Percentiles rank a stretch among this genome's conserved stretches.
phyloP scores from a whole-genome alignment of 495 filamentous ascomycete genomes.

The Penicillium canariense region DNA sequence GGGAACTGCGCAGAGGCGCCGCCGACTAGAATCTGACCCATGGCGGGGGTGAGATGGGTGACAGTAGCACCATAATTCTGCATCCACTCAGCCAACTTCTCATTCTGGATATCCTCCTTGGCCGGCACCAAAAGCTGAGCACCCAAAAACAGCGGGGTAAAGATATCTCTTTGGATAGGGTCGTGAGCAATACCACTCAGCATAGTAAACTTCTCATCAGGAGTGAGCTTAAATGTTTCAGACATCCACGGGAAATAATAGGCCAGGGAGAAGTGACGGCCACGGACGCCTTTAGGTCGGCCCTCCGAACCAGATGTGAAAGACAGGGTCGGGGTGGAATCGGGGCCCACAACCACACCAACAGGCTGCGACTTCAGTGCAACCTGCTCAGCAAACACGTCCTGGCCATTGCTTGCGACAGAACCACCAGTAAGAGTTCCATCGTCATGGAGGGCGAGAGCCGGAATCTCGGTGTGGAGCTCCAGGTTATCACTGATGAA shows the following conservation, averaged over 20 bases:
- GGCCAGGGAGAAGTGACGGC: conserved; percentile 82
- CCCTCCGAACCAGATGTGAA: conserved; percentile 91
- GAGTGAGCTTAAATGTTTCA: conserved; percentile 69
- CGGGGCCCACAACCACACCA: conserved; percentile 82
- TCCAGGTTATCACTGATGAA: conserved; percentile 74
- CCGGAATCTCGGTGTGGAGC: conserved; percentile 74
- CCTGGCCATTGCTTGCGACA: conserved; percentile 58
- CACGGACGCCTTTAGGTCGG: conserved; percentile 80
- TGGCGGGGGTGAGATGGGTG: conserved; percentile 87
- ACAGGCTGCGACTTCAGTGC: conserved; percentile 56
- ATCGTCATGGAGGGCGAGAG: conserved; percentile 68
- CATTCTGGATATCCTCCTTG: conserved; percentile 82
- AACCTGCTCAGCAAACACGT: conserved; percentile 59
- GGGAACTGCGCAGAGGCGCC: conserved; percentile 77
- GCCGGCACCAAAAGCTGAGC: conserved; percentile 79
- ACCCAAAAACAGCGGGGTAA: conserved; percentile 88
- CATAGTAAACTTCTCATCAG: conserved; percentile 72
- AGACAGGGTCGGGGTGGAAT: conserved; percentile 76
- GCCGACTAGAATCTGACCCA: conserved; percentile 94
- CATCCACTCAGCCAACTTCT: conserved; percentile 92
- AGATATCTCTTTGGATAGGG: conserved; percentile 89
- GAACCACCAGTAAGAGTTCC: conserved; percentile 71
- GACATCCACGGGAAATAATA: conserved; percentile 96
- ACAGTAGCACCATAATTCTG: conserved; percentile 72
- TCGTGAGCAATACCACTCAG: conserved; percentile 83